phyloP scores from a whole-genome alignment of 75 land plant species.

The Picea glauca region DNA sequence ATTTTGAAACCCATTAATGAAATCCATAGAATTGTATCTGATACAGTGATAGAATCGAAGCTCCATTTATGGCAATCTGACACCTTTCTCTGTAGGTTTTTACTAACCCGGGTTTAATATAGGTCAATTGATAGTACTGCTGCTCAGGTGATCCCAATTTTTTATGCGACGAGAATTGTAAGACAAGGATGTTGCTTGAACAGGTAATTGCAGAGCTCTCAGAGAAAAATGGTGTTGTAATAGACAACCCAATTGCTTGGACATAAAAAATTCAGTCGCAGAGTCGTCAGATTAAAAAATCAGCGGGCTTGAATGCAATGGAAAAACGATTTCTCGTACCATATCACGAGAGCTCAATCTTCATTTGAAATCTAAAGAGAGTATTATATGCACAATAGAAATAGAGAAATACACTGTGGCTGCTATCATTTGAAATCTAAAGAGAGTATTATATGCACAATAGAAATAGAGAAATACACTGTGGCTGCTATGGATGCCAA shows the following conservation, averaged over 20 bases:
- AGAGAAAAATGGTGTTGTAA: neutral
- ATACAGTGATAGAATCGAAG: too few relatives aligned
- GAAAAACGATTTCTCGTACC: neutral
- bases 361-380: neutral
- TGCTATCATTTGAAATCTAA: constrained; percentile 3
- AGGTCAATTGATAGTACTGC: too few relatives aligned
- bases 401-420: neutral
- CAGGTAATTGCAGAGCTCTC: constrained; percentile 4
- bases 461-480: neutral
- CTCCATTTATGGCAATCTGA: too few relatives aligned
- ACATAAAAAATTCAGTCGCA: neutral
- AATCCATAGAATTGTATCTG: too few relatives aligned
- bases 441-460: neutral
- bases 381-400: neutral
- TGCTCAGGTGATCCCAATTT: too few relatives aligned
- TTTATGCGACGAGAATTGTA: too few relatives aligned
- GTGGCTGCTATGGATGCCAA: neutral
- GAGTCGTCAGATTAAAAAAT: neutral
- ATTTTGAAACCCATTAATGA: too few relatives aligned
- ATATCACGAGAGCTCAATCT: constrained; percentile 4
- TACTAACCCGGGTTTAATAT: too few relatives aligned
- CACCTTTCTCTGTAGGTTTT: too few relatives aligned
- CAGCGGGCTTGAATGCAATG: neutral
- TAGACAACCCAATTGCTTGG: neutral
- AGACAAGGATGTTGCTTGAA: neutral